Evolutionary conservation across 1,139 yeast genomes (phyloP), one percentile per base, ranked within the genome.

Genomic region (Yamadazyma oceani): DNA sequence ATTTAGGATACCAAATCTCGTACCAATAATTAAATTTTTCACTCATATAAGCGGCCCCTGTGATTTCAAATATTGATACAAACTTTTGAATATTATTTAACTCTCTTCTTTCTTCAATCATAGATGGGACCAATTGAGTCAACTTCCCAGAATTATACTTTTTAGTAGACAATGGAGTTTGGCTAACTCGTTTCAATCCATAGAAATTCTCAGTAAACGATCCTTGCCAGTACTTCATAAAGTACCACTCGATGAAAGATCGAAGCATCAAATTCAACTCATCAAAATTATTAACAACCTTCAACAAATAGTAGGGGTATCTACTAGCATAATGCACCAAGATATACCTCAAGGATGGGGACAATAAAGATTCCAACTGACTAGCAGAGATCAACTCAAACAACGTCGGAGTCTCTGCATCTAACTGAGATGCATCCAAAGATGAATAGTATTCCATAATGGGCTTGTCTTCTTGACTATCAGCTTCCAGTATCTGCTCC

Each of bases 191-290:
- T 56, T 89, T 88, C 49, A 92, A 63, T 2, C 97, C 97, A 55
- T 92, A 90, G 56, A 90, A 92, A 57, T 86, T 86, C 57, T 90
- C 97, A 0, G 96, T 87, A 51, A 92, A 88, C 2, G 94, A 79
- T 0, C 95, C 81, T 52, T 86, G 90, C 88, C 95, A 86, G 39
- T 73, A 71, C 38, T 67, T 74, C 36, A 90, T 58, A 51, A 84
- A 87, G 49, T 77, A 75, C 71, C 82, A 82, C 58, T 92, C 97
- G 1, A 90, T 67, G n/a, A 75, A 48, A 0, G 86, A 80, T 56
- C 92, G 66, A 4, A 83, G 47, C 2, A 77, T 46, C 9, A 84
- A 60, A 49, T 84, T 85, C 25, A 88, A 51, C 62, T 87, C 96
- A 56, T 90, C 97, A 54, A 85, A 89, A 37, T 69, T 65, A 52